Evolutionary conservation across 2,329 filamentous ascomycete genomes (phyloP), one percentile per base, ranked within the genome.

Genomic region (Aspergillus quadrilineatus): DNA sequence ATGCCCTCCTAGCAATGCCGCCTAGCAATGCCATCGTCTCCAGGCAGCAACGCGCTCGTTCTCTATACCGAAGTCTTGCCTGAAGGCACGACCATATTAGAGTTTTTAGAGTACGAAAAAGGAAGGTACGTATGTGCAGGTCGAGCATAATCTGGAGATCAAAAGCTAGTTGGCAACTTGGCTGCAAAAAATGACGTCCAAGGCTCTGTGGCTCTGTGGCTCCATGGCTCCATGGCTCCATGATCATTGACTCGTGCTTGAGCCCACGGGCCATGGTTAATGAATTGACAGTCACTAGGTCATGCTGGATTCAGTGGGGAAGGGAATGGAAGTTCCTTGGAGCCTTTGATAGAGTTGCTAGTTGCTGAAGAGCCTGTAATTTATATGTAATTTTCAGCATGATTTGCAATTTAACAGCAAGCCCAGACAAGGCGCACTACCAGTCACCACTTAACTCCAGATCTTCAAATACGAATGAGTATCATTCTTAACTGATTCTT

Each of bases 381-480:
- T 8, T 44, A 5, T 6, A 29, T 47, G 44, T 28, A 47, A 34
- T 17, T 6, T 2, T 17, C 4, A n/a, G 8, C 9, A 22, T 34
- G 46, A 50, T 55, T 58, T 55, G 44, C 39, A 45, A 50, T 36
- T 37, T 47, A 30, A 22, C 32, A 51, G 49, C 37, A 48, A 22
- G 48, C 56, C 53, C 39, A 42, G 55, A 47, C 47, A 59, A 60
- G 59, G 59, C 59, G 61, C 59, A 37, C 55, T 55, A 50, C 36
- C 55, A 42, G 29, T 45, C 53, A 50, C 36, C 55, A 42, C 22
- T 45, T 53, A 43, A 48, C 55, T 60, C 60, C 57, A 58, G 56
- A 62, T 56, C 52, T 55, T 53, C 50, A 60, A 60, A 63, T 62
- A 63, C 63, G 57, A 64, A 59, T 22, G 14, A 59, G 61, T 64